phyloP scores from a whole-genome alignment of 768 basidiomycete genomes.

The Pleurotus platypus region DNA sequence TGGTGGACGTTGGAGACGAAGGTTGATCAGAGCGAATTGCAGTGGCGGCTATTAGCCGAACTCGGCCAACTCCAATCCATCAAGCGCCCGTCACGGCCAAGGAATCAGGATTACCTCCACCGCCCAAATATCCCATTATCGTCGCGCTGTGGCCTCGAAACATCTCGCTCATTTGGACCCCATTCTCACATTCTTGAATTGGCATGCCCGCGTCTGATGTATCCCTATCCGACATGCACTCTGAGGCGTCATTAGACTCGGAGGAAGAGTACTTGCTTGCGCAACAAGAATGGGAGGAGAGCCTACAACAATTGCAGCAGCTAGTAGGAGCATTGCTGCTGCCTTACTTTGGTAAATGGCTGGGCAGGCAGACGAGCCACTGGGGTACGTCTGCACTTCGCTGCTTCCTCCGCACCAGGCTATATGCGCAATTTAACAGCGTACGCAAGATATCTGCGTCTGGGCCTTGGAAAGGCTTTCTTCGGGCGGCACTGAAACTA shows the following conservation, averaged over 20 bases:
- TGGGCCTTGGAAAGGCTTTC: constrained; percentile 64
- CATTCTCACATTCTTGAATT: constrained; percentile 10
- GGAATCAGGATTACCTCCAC: not conserved
- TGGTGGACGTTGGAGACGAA: no score
- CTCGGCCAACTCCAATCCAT: no score
- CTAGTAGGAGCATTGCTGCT: constrained; percentile 77
- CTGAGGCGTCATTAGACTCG: constrained; percentile 53
- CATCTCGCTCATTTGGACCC: constrained; percentile 14
- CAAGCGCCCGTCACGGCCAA: not conserved
- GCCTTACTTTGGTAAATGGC: constrained; percentile 84
- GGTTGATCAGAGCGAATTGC: no score
- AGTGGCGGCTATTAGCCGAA: no score
- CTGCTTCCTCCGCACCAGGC: constrained; percentile 4
- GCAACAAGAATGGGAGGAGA: constrained; percentile 93
- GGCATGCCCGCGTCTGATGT: constrained; percentile 58
- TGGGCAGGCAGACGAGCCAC: constrained; percentile 83
- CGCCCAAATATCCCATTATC: not conserved
- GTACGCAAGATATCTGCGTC: constrained; percentile 64
- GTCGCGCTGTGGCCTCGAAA: constrained; percentile 1
- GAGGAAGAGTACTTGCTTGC: constrained; percentile 72
- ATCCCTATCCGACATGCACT: constrained; percentile 61
- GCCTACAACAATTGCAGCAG: constrained; percentile 78
- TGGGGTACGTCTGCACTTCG: constrained; percentile 57
- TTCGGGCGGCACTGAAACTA: constrained; percentile 25
- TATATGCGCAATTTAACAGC: constrained; percentile 35